These are phyloP conservation scores for Cladosporium sp. DNA, from an alignment of 2,329 filamentous ascomycete genomes.

Conservation along the genomic window DNA sequence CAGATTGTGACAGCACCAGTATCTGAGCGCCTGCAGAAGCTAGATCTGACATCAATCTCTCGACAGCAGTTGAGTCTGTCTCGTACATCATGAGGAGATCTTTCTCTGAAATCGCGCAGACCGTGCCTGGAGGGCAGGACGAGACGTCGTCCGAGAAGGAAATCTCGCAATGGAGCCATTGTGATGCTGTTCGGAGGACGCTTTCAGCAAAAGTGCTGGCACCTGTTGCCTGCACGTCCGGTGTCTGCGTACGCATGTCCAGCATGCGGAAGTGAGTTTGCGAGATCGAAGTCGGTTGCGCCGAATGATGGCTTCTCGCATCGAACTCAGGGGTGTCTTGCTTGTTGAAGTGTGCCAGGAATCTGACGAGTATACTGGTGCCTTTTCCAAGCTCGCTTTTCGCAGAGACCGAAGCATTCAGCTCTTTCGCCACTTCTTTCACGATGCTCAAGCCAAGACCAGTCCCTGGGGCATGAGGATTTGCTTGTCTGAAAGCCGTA, in stretches of 20 bases:
- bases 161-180: not conserved
- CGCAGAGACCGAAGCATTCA: slow-evolving; percentile 23
- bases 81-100: not conserved
- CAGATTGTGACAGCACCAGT: slow-evolving; percentile 8
- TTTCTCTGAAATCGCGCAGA: not conserved
- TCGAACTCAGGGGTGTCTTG: not conserved
- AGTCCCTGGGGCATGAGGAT: slow-evolving; percentile 28
- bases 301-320: too few species aligned
- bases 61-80: not conserved
- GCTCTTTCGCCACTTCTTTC: slow-evolving; percentile 24
- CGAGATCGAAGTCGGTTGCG: not conserved
- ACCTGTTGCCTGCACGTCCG: not conserved
- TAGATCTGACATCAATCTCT: slow-evolving; percentile 1
- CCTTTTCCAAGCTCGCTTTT: slow-evolving; percentile 23
- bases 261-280: not conserved
- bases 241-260: not conserved
- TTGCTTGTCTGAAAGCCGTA: slow-evolving; percentile 31
- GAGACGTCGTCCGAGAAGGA: not conserved
- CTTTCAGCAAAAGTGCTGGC: not conserved
- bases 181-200: not conserved
- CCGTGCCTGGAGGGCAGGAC: not conserved
- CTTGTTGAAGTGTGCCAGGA: not conserved
- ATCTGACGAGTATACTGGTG: slow-evolving; percentile 16
- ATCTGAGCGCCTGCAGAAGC: slow-evolving; percentile 6
- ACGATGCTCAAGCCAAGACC: slow-evolving; percentile 33